Conservation (phyloP, 768 basidiomycete species). For the Mycena rosella region DNA sequence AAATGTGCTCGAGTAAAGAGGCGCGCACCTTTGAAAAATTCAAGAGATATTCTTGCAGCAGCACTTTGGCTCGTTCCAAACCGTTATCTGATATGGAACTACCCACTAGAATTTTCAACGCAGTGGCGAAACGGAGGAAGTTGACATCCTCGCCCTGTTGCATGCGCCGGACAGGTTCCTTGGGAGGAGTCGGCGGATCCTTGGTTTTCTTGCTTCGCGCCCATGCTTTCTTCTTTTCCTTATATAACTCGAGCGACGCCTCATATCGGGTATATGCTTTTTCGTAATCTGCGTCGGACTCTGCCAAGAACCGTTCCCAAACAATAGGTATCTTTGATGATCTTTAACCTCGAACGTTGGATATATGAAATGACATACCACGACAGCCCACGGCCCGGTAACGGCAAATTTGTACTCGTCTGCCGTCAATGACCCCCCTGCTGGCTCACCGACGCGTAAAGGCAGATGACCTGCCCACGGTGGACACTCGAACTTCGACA, state of each 20-base stretch:
- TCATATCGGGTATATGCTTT: no score
- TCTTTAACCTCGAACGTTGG: neutral
- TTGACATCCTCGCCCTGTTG: conserved; percentile 33
- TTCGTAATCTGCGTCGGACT: neutral
- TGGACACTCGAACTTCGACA: neutral
- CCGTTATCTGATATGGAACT: conserved; percentile 14
- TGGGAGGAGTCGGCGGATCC: neutral
- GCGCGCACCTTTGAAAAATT: conserved; percentile 14
- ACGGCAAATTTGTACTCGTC: conserved; percentile 42
- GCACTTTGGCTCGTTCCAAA: conserved; percentile 12
- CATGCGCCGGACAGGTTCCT: conserved; percentile 8
- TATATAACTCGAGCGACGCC: no score
- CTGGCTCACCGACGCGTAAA: conserved; percentile 1
- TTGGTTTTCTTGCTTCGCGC: neutral
- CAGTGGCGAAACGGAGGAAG: conserved; percentile 38
- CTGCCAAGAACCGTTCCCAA: conserved; percentile 13
- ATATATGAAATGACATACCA: conserved; percentile 18
- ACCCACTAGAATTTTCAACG: conserved; percentile 37
- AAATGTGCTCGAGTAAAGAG: neutral
- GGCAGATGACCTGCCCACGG: no score
- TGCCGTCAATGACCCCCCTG: conserved; percentile 38
- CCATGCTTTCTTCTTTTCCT: conserved; percentile 2
- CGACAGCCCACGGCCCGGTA: conserved; percentile 27
- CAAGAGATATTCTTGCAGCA: conserved; percentile 26
- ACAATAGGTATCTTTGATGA: conserved; percentile 28